Percentiles rank a stretch among this genome's conserved stretches.
phyloP scores from a whole-genome alignment of 768 basidiomycete species.

The Calocera viscosa region DNA sequence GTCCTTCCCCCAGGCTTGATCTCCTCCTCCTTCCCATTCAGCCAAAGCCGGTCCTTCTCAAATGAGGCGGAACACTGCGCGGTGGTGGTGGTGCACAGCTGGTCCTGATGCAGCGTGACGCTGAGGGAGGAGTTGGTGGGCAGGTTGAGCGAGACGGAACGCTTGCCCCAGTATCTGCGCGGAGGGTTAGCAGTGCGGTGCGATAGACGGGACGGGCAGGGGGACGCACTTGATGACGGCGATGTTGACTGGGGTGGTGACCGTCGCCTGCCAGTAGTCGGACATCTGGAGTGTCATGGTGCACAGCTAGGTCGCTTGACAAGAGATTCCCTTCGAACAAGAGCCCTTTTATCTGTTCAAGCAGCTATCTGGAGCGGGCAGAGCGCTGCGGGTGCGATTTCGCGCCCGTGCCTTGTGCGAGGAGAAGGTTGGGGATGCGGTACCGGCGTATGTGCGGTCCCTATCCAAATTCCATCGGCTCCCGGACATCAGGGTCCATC shows the following conservation, averaged over 20 bases:
- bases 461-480: too few species aligned
- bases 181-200: slow-evolving; percentile 4
- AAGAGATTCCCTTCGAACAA: too few species aligned
- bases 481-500: too few species aligned
- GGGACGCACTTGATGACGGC: slow-evolving; percentile 82
- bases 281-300: neutral
- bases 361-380: too few species aligned
- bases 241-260: slow-evolving; percentile 91
- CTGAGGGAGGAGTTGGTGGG: slow-evolving; percentile 98
- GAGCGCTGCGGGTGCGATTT: slow-evolving; percentile 8
- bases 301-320: neutral
- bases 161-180: slow-evolving; percentile 94
- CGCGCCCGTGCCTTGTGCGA: neutral
- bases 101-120: slow-evolving; percentile 92
- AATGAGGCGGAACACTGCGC: slow-evolving; percentile 72
- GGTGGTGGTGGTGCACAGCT: slow-evolving; percentile 86
- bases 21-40: slow-evolving; percentile 84
- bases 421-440: neutral
- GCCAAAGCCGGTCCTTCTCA: slow-evolving; percentile 71
- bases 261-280: slow-evolving; percentile 61
- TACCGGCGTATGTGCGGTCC: neutral
- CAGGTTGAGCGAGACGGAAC: slow-evolving; percentile 85
- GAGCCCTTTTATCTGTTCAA: too few species aligned
- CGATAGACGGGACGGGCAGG: slow-evolving; percentile 6
- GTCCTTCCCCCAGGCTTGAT: slow-evolving; percentile 72